Conservation (phyloP, 2,329 filamentous ascomycete species). For the Verticillium longisporum region DNA sequence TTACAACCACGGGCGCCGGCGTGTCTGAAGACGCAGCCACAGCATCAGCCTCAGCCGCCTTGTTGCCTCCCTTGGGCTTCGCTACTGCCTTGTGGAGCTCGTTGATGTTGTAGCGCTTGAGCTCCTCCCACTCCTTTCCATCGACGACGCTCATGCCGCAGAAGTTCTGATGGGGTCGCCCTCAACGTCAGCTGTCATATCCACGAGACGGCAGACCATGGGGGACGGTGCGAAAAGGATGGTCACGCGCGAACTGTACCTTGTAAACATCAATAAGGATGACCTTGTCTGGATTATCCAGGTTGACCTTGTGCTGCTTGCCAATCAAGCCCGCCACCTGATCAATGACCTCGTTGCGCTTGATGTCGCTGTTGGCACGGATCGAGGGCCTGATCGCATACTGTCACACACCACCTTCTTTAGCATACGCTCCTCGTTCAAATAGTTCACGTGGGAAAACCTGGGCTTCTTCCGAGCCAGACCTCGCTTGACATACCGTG, state of each 20-base stretch:
- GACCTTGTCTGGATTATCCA: constrained; percentile 71
- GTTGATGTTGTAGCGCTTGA: constrained; percentile 73
- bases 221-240: not conserved
- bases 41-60: not conserved
- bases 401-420: constrained; percentile 31
- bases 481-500: not conserved
- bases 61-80: not conserved
- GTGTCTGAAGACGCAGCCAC: not conserved
- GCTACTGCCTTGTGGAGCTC: constrained; percentile 52
- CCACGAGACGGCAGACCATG: not conserved
- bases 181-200: not conserved
- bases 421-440: constrained; percentile 4
- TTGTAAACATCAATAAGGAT: constrained; percentile 77
- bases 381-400: constrained; percentile 80
- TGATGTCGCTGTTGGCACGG: constrained; percentile 64
- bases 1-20: not conserved
- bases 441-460: no score
- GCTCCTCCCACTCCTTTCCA: constrained; percentile 58
- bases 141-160: constrained; percentile 76
- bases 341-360: constrained; percentile 63
- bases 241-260: constrained; percentile 34
- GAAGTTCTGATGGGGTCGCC: constrained; percentile 47
- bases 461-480: not conserved
- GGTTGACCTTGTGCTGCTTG: constrained; percentile 65
- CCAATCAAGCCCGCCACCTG: constrained; percentile 61